These are phyloP conservation scores for Anthracocystis setariae DNA, from an alignment of 1,284 basidiomycete species.

Conservation along the genomic window DNA sequence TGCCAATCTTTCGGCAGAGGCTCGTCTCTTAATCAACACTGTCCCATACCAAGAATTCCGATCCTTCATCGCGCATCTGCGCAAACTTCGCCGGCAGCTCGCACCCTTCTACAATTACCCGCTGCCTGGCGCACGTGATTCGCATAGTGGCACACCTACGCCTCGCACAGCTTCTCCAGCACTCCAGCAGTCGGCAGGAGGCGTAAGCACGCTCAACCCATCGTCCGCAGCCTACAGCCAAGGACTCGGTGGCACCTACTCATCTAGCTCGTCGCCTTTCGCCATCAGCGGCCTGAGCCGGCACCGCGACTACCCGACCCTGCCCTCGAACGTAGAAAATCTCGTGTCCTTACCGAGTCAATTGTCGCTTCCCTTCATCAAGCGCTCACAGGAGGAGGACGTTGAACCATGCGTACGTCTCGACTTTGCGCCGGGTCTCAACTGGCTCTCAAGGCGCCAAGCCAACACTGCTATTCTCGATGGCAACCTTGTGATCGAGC, in stretches of 20 bases:
- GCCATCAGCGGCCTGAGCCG: conserved; percentile 71
- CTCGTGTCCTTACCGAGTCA: conserved; percentile 65
- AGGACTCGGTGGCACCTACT: conserved; percentile 18
- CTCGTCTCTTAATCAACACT: conserved; percentile 60
- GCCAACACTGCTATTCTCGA: conserved; percentile 85
- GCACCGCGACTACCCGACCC: conserved; percentile 74
- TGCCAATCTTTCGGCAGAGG: conserved; percentile 27
- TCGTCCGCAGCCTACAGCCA: conserved; percentile 48
- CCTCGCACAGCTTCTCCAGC: conserved; percentile 37
- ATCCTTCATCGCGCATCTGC: conserved; percentile 82
- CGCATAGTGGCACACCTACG: conserved; percentile 29
- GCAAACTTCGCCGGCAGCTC: conserved; percentile 73
- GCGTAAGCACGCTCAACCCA: conserved; percentile 19
- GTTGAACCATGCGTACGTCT: conserved; percentile 92
- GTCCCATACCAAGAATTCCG: conserved; percentile 87
- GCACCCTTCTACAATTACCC: conserved; percentile 61
- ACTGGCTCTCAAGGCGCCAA: conserved; percentile 89
- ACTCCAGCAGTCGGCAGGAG: conserved; percentile 9
- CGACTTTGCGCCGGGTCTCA: conserved; percentile 90
- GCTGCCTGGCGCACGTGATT: conserved; percentile 16
- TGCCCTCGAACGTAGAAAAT: conserved; percentile 68
- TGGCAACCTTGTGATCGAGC: conserved; percentile 89
- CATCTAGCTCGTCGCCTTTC: conserved; percentile 40
- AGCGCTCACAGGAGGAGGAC: conserved; percentile 84
- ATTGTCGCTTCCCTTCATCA: conserved; percentile 80